A percentile compares a stretch with the other conserved stretches of the same genome.
phyloP scores from a whole-genome alignment of 2,329 filamentous ascomycete genomes.

The Hymenoscyphus infarciens region DNA sequence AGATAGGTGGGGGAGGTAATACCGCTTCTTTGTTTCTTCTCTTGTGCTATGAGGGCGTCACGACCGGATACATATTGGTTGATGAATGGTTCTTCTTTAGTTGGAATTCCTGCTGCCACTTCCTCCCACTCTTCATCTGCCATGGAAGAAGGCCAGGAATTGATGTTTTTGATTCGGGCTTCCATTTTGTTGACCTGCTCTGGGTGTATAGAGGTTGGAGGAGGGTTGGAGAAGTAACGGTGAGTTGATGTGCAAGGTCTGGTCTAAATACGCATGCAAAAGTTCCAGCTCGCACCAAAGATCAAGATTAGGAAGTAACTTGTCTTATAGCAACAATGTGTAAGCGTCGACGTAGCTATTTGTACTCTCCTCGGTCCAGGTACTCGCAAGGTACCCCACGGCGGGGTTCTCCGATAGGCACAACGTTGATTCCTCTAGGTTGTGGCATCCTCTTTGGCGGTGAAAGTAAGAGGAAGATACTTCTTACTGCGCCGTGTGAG shows the following conservation, averaged over 20 bases:
- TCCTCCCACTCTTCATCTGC: constrained; percentile 57
- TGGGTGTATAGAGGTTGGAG: background rate
- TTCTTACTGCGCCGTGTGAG: background rate
- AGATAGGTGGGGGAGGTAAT: constrained; percentile 12
- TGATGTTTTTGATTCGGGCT: constrained; percentile 27
- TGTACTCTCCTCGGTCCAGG: background rate
- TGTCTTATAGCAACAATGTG: background rate
- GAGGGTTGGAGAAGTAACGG: background rate
- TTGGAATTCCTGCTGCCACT: constrained; percentile 53
- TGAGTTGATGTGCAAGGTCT: background rate
- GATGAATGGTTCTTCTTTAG: constrained; percentile 67
- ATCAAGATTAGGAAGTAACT: background rate
- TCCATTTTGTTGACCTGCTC: constrained; percentile 21
- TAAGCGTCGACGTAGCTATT: background rate
- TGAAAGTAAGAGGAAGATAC: background rate
- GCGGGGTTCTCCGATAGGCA: constrained; percentile 24
- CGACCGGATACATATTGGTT: constrained; percentile 77
- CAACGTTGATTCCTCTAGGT: no score
- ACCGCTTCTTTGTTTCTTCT: constrained; percentile 81
- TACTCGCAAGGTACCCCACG: background rate
- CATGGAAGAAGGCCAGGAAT: constrained; percentile 31
- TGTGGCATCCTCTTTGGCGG: background rate
- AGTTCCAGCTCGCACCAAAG: background rate
- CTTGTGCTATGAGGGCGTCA: constrained; percentile 71
- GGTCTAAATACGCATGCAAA: background rate